Conservation (phyloP, 257 asterid species). For the Scutellaria galericulata region DNA sequence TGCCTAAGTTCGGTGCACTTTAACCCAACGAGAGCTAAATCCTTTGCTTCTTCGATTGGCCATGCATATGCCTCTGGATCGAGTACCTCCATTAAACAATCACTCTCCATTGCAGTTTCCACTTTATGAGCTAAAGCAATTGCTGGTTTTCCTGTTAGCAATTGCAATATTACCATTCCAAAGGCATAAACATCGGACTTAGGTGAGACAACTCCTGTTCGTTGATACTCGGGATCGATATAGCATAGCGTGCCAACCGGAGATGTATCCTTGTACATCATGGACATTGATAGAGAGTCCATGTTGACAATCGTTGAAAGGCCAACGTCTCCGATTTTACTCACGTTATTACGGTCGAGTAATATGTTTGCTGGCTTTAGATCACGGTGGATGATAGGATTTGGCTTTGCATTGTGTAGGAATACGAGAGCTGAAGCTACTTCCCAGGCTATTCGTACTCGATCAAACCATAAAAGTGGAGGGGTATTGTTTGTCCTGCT, state of each 20-base stretch:
- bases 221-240: slow-evolving; percentile 90
- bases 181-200: slow-evolving; percentile 79
- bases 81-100: slow-evolving; percentile 44
- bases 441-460: slow-evolving; percentile 86
- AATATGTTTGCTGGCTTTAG: slow-evolving; percentile 89
- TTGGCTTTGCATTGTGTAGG: slow-evolving; percentile 77
- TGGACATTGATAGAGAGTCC: slow-evolving; percentile 45
- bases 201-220: slow-evolving; percentile 72
- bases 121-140: slow-evolving; percentile 61
- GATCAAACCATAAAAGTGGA: slow-evolving; percentile 77
- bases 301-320: slow-evolving; percentile 62
- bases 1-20: slow-evolving; percentile 73
- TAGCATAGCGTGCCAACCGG: slow-evolving; percentile 80
- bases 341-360: slow-evolving; percentile 73
- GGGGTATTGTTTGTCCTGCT: slow-evolving; percentile 53
- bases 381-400: slow-evolving; percentile 83
- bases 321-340: slow-evolving; percentile 92
- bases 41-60: slow-evolving; percentile 73
- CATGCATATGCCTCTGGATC: slow-evolving; percentile 71
- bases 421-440: slow-evolving; percentile 85
- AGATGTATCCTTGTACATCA: slow-evolving; percentile 49
- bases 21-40: slow-evolving; percentile 61
- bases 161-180: slow-evolving; percentile 76
- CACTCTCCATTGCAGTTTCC: slow-evolving; percentile 61
- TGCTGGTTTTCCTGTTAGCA: slow-evolving; percentile 80